A percentile compares a stretch with the other conserved stretches of the same genome.
These are phyloP conservation scores for Harringtonia aguacate DNA, from an alignment of 2,329 filamentous ascomycete species.

Conservation along the genomic window DNA sequence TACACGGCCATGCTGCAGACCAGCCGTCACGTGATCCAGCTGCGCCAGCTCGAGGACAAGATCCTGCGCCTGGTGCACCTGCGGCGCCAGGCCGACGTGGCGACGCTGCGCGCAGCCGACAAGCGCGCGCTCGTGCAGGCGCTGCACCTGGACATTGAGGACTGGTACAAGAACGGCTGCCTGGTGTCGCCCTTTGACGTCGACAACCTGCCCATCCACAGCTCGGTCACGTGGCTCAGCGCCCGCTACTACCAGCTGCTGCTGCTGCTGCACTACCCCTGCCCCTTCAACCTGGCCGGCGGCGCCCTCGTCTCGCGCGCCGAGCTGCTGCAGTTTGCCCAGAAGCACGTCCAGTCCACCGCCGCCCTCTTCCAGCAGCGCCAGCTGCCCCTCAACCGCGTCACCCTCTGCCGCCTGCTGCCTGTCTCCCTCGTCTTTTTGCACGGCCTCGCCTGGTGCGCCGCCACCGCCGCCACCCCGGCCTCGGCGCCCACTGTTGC, in stretches of 20 bases:
- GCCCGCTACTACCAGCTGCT: constrained; percentile 33
- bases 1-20: constrained; percentile 31
- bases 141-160: constrained; percentile 30
- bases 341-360: constrained; percentile 30
- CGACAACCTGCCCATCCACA: constrained; percentile 33
- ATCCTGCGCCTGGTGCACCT: constrained; percentile 24
- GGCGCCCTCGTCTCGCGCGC: constrained; percentile 16
- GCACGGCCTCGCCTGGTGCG: constrained; percentile 16
- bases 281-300: constrained; percentile 11
- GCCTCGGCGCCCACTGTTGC: constrained; percentile 8
- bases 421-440: constrained; percentile 27
- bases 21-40: constrained; percentile 31
- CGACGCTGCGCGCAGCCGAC: constrained; percentile 4
- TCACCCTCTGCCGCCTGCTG: constrained; percentile 28
- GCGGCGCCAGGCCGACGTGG: constrained; percentile 14
- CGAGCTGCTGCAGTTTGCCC: constrained; percentile 27
- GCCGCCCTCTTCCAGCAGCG: constrained; percentile 29
- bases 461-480: constrained; percentile 7
- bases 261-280: constrained; percentile 30
- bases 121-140: constrained; percentile 20
- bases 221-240: constrained; percentile 30
- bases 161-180: constrained; percentile 35
- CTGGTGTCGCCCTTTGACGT: constrained; percentile 27
- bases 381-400: constrained; percentile 30
- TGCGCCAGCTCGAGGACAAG: constrained; percentile 31